phyloP scores from a whole-genome alignment of 257 asterid genomes.

The Paulownia fortunei region DNA sequence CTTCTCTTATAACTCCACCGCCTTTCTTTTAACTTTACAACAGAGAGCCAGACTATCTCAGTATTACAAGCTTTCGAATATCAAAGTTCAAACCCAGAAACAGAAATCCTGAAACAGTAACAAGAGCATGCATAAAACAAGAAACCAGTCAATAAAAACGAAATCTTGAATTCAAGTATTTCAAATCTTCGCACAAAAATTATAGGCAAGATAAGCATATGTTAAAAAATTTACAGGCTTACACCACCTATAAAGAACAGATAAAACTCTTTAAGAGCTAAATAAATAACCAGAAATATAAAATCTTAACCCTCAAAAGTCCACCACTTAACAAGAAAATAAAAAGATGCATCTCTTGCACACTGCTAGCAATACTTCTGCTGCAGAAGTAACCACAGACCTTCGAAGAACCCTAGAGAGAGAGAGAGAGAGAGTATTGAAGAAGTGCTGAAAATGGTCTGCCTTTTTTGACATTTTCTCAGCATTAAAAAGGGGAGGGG shows the following conservation, averaged over 20 bases:
- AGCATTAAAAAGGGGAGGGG: slow-evolving; percentile 15
- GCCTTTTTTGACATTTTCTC: slow-evolving; percentile 14
- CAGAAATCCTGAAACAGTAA: slow-evolving; percentile 27
- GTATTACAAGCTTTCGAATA: slow-evolving; percentile 19
- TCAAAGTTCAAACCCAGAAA: slow-evolving; percentile 32
- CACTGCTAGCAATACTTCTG: background rate
- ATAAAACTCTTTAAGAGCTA: background rate
- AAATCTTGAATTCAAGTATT: background rate
- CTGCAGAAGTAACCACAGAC: background rate
- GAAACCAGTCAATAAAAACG: background rate
- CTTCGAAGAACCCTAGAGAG: slow-evolving; percentile 19
- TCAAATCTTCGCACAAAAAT: background rate
- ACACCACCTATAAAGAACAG: background rate
- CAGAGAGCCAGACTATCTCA: slow-evolving; percentile 18
- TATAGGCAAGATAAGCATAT: background rate
- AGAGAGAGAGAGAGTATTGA: background rate
- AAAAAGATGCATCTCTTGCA: slow-evolving; percentile 18
- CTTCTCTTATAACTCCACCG: background rate
- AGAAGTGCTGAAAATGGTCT: background rate
- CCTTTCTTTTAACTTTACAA: background rate
- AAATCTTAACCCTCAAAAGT: background rate
- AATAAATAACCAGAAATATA: background rate
- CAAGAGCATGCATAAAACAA: slow-evolving; percentile 19
- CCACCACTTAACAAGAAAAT: slow-evolving; percentile 6
- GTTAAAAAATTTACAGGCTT: background rate